Percentiles rank a stretch among this genome's conserved stretches.
phyloP scores from a whole-genome alignment of 768 basidiomycete genomes.

The Stropharia rugosoannulata region DNA sequence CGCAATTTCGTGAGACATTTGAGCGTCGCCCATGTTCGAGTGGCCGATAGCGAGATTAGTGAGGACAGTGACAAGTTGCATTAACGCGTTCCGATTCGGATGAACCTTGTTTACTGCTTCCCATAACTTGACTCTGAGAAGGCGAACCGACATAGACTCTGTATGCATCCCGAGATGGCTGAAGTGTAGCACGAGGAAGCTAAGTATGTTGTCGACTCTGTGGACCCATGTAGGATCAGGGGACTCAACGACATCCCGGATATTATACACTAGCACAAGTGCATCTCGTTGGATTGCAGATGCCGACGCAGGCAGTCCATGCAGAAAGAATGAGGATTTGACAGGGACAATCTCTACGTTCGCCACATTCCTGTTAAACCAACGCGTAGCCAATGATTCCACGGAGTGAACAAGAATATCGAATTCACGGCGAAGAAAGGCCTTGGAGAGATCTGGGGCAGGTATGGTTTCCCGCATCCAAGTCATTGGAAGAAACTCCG shows the following conservation, averaged over 20 bases:
- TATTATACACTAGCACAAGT: background rate
- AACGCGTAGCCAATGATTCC: background rate
- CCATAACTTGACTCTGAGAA: background rate
- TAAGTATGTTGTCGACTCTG: background rate
- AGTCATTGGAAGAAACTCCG: background rate
- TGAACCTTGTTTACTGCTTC: background rate
- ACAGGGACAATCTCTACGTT: background rate
- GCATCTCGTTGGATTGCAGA: background rate
- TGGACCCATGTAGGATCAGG: background rate
- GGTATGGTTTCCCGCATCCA: constrained; percentile 1
- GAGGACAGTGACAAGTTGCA: background rate
- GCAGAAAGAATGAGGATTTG: background rate
- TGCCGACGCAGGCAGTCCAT: background rate
- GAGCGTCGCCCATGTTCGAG: background rate
- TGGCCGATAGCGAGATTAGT: background rate
- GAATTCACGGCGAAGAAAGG: constrained; percentile 4
- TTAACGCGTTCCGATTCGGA: background rate
- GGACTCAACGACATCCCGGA: background rate
- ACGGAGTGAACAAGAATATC: background rate
- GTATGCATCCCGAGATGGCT: background rate
- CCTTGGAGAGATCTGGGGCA: background rate
- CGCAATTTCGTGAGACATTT: too few species aligned
- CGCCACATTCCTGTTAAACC: background rate
- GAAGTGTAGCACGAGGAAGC: background rate
- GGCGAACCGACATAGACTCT: background rate